These are phyloP conservation scores for Achaetomium macrosporum DNA, from an alignment of 2,329 filamentous ascomycete species.

Conservation along the genomic window DNA sequence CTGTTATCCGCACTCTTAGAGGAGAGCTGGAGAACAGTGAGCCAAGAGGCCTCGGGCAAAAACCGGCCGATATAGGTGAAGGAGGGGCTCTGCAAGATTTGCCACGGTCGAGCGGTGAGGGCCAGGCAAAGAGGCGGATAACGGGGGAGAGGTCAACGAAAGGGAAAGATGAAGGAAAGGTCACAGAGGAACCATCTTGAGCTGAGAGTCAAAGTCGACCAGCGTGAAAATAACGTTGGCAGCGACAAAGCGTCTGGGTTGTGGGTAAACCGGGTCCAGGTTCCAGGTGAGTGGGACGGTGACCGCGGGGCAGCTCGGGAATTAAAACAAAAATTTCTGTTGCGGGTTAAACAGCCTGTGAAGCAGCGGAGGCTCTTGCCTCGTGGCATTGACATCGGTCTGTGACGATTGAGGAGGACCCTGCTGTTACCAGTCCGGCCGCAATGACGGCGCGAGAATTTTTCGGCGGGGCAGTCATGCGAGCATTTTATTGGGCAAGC, in stretches of 20 bases:
- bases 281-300: slow-evolving; percentile 9
- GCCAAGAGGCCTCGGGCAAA: slow-evolving; percentile 2
- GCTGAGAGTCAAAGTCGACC: slow-evolving; percentile 5
- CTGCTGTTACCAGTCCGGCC: not conserved
- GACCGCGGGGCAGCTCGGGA: slow-evolving; percentile 21
- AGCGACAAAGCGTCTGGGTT: slow-evolving; percentile 12
- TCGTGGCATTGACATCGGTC: slow-evolving; percentile 19
- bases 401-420: not conserved
- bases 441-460: slow-evolving; percentile 12
- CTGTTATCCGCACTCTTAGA: not conserved
- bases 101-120: slow-evolving; percentile 6
- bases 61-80: slow-evolving; percentile 23
- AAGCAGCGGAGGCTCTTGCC: slow-evolving; percentile 17
- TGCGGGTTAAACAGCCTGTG: slow-evolving; percentile 4
- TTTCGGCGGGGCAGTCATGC: slow-evolving; percentile 9
- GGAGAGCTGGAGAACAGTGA: too few relatives aligned
- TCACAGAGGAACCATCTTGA: slow-evolving; percentile 25
- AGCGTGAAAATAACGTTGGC: slow-evolving; percentile 6
- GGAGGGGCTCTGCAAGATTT: slow-evolving; percentile 4
- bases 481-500: not conserved
- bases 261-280: slow-evolving; percentile 5
- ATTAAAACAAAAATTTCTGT: slow-evolving; percentile 20
- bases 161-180: slow-evolving; percentile 9
- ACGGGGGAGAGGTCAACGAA: slow-evolving; percentile 7
- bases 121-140: slow-evolving; percentile 4